phyloP scores from a whole-genome alignment of 1,139 yeast species.

The Pichia inconspicua region DNA sequence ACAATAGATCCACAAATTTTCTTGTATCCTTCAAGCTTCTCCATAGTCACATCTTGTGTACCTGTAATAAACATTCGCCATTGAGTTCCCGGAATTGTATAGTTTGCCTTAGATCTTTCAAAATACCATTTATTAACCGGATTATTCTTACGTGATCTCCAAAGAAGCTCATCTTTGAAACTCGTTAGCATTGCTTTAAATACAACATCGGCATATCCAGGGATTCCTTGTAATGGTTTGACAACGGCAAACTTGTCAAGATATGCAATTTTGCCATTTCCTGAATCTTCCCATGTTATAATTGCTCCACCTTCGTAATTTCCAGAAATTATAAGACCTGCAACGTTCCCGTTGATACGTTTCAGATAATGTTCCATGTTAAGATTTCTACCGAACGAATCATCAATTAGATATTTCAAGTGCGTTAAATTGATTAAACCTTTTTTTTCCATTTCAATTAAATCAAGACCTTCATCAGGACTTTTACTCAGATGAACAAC shows the following conservation, averaged over 20 bases:
- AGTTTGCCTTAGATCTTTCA: conserved; percentile 76
- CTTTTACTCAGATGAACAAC: conserved; percentile 33
- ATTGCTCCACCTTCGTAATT: conserved; percentile 95
- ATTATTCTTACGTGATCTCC: conserved; percentile 81
- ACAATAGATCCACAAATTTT: conserved; percentile 35
- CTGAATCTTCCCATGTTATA: conserved; percentile 48
- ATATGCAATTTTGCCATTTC: conserved; percentile 43
- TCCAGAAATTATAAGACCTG: conserved; percentile 78
- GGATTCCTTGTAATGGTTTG: conserved; percentile 74
- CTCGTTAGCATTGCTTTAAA: conserved; percentile 68
- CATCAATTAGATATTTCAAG: conserved; percentile 57
- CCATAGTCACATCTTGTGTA: conserved; percentile 24
- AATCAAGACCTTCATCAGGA: conserved; percentile 31
- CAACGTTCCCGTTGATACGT: conserved; percentile 58
- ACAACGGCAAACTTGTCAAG: conserved; percentile 91
- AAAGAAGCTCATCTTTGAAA: conserved; percentile 68
- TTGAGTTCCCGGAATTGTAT: conserved; percentile 41
- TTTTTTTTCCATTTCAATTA: conserved; percentile 36
- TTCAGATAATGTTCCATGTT: conserved; percentile 55
- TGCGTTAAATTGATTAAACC: conserved; percentile 49
- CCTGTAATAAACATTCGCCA: conserved; percentile 74
- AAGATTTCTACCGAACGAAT: conserved; percentile 69
- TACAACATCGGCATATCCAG: conserved; percentile 88
- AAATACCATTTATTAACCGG: conserved; percentile 98
- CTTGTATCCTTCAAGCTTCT: conserved; percentile 31